A percentile compares a stretch with the other conserved stretches of the same genome.
Conservation (phyloP, 208 protist genomes). For the Herpetomonas samuelpessoai region DNA sequence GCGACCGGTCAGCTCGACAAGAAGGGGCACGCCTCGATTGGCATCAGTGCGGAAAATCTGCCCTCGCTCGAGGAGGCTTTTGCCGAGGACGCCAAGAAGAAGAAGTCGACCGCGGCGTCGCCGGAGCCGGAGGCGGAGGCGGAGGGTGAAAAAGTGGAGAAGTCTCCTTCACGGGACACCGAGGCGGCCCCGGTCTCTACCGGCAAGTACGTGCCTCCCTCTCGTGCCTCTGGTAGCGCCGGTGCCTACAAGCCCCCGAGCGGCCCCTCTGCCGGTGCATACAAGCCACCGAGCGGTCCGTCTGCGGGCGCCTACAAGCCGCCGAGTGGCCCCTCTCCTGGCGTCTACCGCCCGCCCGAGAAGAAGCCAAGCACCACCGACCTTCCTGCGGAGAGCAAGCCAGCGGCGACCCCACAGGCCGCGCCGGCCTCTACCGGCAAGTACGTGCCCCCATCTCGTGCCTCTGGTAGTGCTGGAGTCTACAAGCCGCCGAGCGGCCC, state of each 20-base stretch:
- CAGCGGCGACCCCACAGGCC: not conserved
- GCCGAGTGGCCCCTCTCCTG: conserved; percentile 18
- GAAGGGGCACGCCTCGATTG: conserved; percentile 9
- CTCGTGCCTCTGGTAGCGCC: not conserved
- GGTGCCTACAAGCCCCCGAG: conserved; percentile 35
- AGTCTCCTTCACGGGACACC: conserved; percentile 2
- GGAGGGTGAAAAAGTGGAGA: not conserved
- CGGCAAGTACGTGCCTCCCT: conserved; percentile 8
- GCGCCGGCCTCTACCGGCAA: conserved; percentile 4
- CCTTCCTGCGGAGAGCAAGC: not conserved
- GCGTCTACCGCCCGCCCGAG: conserved; percentile 18
- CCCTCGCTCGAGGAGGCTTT: conserved; percentile 64
- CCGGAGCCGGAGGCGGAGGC: not conserved
- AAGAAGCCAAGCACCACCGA: conserved; percentile 11
- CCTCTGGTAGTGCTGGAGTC: conserved; percentile 9
- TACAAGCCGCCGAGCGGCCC: conserved; percentile 22
- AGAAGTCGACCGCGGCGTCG: conserved; percentile 11
- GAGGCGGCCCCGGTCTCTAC: not conserved
- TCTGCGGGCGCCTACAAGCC: conserved; percentile 21
- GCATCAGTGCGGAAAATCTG: conserved; percentile 42
- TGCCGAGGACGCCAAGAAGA: conserved; percentile 31
- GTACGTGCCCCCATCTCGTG: conserved; percentile 8
- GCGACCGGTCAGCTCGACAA: conserved; percentile 46
- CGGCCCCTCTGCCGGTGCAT: conserved; percentile 12
- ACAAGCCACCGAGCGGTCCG: conserved; percentile 14